phyloP scores from a whole-genome alignment of 495 filamentous ascomycete genomes.

The Jackrogersella minutella region DNA sequence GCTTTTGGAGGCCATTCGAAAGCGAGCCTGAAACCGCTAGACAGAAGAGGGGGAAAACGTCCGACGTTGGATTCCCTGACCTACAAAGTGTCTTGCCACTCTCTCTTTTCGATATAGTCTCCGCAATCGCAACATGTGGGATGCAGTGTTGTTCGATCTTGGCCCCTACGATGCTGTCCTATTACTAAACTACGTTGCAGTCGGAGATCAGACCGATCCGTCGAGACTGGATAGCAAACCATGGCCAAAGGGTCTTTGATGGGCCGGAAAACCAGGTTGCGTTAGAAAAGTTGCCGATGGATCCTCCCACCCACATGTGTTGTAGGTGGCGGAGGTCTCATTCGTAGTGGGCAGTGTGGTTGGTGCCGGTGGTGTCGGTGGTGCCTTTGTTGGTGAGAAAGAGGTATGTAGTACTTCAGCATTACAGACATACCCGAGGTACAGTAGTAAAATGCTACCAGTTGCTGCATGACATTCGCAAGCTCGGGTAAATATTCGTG shows the following conservation, averaged over 20 bases:
- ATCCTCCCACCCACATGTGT: conserved; percentile 11
- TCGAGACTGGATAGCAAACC: conserved; percentile 11
- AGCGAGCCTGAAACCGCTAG: conserved; percentile 19
- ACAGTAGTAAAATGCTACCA: conserved; percentile 15
- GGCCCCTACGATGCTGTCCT: conserved; percentile 18
- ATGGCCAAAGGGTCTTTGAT: background rate
- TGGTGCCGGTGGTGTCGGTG: background rate
- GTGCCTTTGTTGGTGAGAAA: conserved; percentile 9
- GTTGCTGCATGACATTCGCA: conserved; percentile 30
- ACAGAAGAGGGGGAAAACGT: conserved; percentile 31
- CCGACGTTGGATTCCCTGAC: conserved; percentile 34
- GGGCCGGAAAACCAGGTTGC: conserved; percentile 30
- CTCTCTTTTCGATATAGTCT: conserved; percentile 22
- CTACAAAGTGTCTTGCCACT: conserved; percentile 23
- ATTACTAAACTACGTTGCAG: conserved; percentile 38
- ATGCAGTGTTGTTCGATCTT: conserved; percentile 2
- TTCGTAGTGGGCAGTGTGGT: background rate
- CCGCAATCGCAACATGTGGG: conserved; percentile 29
- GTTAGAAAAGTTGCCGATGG: conserved; percentile 27
- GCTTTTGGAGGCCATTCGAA: background rate
- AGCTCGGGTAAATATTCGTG: conserved; percentile 29
- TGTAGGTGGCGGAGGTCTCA: conserved; percentile 10
- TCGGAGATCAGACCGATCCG: conserved; percentile 11
- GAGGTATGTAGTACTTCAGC: conserved; percentile 31
- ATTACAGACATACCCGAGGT: conserved; percentile 38